Evolutionary conservation across 129 eudicot species (phyloP).

Genomic region (Silybum marianum): DNA sequence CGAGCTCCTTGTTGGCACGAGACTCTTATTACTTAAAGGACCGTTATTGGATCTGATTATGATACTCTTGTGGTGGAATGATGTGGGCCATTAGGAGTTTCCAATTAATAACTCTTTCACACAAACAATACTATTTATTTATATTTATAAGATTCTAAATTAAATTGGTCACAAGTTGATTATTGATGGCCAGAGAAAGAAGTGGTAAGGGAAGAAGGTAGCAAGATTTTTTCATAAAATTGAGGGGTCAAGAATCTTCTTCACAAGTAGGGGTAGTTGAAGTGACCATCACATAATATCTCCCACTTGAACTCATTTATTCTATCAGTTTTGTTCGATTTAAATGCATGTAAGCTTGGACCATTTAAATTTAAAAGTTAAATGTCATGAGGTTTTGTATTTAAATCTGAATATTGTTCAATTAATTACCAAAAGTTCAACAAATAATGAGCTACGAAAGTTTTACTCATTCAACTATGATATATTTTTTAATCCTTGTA

Average conservation of each 20-base stretch:
- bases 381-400: background rate
- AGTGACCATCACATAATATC: constrained; percentile 34
- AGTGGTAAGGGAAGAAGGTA: constrained; percentile 21
- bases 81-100: background rate
- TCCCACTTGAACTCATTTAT: constrained; percentile 26
- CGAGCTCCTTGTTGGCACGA: background rate
- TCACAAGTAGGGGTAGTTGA: constrained; percentile 22
- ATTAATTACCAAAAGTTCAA: background rate
- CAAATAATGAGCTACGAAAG: background rate
- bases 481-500: background rate
- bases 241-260: constrained; percentile 29
- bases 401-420: background rate
- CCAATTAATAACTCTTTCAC: background rate
- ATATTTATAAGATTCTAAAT: constrained; percentile 2
- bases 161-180: constrained; percentile 19
- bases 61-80: background rate
- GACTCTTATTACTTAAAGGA: background rate
- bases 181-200: constrained; percentile 33
- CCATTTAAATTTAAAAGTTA: background rate
- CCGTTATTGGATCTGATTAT: background rate
- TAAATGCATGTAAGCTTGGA: background rate
- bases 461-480: background rate
- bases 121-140: background rate
- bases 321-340: background rate
- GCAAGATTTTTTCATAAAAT: constrained; percentile 24